Percentiles rank a stretch among this genome's conserved stretches.
Evolutionary conservation across 2,329 filamentous ascomycete species (phyloP).

Genomic region (Raffaelea arxii): DNA sequence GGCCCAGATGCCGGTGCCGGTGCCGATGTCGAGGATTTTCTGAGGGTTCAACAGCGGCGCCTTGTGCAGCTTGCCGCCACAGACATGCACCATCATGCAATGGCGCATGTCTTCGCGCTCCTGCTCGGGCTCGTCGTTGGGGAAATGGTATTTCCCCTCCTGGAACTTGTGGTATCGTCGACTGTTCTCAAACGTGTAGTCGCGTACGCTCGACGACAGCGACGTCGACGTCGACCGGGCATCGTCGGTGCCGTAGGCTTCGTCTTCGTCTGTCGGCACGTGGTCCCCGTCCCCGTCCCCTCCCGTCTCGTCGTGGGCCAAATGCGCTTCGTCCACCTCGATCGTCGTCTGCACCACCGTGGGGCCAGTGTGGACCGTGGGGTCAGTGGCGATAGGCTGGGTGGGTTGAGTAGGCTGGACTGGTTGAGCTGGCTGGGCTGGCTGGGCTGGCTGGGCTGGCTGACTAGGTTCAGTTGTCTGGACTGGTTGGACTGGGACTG

Average conservation of each 20-base stretch:
- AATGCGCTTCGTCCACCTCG: conserved; percentile 7
- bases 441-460: too few relatives aligned
- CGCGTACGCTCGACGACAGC: conserved; percentile 15
- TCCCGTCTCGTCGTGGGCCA: not conserved
- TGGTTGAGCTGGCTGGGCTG: too few relatives aligned
- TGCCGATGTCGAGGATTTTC: conserved; percentile 15
- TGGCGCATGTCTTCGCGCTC: conserved; percentile 39
- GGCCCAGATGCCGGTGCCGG: conserved; percentile 16
- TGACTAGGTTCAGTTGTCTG: too few relatives aligned
- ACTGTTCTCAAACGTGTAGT: conserved; percentile 16
- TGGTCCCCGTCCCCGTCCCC: not conserved
- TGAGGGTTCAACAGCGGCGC: conserved; percentile 24
- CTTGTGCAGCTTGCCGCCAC: conserved; percentile 37
- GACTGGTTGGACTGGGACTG: too few relatives aligned
- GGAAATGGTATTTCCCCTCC: conserved; percentile 16
- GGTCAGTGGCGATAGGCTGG: not conserved
- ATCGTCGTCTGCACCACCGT: not conserved
- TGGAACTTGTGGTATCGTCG: conserved; percentile 17
- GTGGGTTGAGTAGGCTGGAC: too few relatives aligned
- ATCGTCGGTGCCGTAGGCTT: conserved; percentile 3
- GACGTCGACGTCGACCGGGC: conserved; percentile 14
- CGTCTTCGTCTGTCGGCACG: conserved; percentile 3
- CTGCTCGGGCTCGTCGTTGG: conserved; percentile 32
- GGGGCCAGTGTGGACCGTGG: not conserved
- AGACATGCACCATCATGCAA: conserved; percentile 38